Conservation (phyloP, 2,329 filamentous ascomycete species). For the Calonectria pauciramosa region DNA sequence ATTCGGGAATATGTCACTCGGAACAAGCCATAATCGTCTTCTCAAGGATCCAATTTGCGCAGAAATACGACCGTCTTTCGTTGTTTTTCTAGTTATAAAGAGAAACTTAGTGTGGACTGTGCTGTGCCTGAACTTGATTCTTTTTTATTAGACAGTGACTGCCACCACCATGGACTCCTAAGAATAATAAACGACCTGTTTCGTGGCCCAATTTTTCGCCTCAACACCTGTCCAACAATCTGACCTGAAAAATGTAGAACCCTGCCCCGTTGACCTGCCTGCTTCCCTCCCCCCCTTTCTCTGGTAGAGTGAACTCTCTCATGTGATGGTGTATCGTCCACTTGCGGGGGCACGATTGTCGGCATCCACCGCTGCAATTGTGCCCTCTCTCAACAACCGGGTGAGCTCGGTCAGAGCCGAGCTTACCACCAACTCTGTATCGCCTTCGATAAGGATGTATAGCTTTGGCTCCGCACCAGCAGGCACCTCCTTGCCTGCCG, state of each 20-base stretch:
- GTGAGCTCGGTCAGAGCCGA: conserved; percentile 93
- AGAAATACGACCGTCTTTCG: neutral
- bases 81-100: neutral
- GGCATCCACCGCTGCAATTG: conserved; percentile 89
- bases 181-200: conserved; percentile 16
- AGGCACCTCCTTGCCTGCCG: conserved; percentile 83
- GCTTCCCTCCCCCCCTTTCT: neutral
- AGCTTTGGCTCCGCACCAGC: conserved; percentile 88
- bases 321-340: conserved; percentile 90
- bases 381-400: conserved; percentile 89
- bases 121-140: conserved; percentile 63
- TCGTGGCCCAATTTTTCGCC: conserved; percentile 16
- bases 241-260: conserved; percentile 8
- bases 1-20: neutral
- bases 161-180: conserved; percentile 19
- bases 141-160: conserved; percentile 21
- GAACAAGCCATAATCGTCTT: neutral
- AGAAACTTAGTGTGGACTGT: neutral
- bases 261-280: neutral
- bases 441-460: conserved; percentile 97
- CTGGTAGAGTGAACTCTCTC: conserved; percentile 41
- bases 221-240: conserved; percentile 28
- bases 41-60: neutral
- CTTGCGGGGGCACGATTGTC: conserved; percentile 83
- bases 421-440: conserved; percentile 92